phyloP scores from a whole-genome alignment of 1,139 yeast genomes.

The Suhomyces bolitotheri region DNA sequence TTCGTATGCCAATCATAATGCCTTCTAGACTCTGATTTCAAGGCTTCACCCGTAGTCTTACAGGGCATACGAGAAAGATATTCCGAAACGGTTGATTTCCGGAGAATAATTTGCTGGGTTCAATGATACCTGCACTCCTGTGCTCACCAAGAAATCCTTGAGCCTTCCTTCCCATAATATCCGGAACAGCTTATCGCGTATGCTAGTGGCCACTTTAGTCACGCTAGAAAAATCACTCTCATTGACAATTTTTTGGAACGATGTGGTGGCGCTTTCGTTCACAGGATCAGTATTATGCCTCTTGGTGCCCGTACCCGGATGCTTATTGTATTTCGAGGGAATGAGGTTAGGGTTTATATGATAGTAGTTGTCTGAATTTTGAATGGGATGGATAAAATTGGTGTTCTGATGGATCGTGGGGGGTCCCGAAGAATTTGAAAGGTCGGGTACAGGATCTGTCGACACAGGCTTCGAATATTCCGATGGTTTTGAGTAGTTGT shows the following conservation, averaged over 20 bases:
- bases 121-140: constrained; percentile 60
- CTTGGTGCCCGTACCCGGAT: neutral
- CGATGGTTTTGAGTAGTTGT: constrained; percentile 44
- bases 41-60: too few relatives aligned
- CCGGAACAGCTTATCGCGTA: constrained; percentile 61
- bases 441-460: neutral
- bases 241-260: constrained; percentile 53
- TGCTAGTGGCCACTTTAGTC: constrained; percentile 70
- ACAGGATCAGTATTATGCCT: neutral
- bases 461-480: too few relatives aligned
- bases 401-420: constrained; percentile 1
- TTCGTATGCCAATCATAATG: too few relatives aligned
- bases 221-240: constrained; percentile 67
- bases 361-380: constrained; percentile 26
- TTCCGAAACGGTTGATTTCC: constrained; percentile 40
- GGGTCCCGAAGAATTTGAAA: constrained; percentile 3
- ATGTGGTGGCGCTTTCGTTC: constrained; percentile 46
- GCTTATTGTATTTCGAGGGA: constrained; percentile 20
- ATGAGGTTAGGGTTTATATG: constrained; percentile 28
- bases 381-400: constrained; percentile 25
- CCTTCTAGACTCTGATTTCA: too few relatives aligned
- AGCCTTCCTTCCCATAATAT: constrained; percentile 87
- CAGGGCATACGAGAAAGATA: constrained; percentile 42
- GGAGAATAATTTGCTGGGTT: constrained; percentile 34
- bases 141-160: constrained; percentile 74